phyloP scores from a whole-genome alignment of 2,329 filamentous ascomycete genomes.

The Dactylellina haptotyla region DNA sequence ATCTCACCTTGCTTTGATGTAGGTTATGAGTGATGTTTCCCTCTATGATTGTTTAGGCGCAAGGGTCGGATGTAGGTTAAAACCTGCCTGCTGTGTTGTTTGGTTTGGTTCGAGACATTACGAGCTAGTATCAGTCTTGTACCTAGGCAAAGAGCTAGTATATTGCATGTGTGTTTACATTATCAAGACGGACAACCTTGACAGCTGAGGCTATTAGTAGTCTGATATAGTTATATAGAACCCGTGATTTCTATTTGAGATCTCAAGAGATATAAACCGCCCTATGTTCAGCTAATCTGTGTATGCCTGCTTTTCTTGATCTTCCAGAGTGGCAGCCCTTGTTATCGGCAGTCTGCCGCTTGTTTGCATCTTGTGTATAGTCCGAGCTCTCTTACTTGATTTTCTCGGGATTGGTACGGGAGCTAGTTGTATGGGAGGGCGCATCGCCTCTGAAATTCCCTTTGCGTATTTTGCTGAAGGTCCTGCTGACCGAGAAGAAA shows the following conservation, averaged over 20 bases:
- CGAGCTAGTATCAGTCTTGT: no score
- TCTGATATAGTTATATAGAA: no score
- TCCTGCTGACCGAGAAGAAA: conserved; percentile 15
- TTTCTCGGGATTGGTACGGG: conserved; percentile 26
- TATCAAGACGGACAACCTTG: background rate
- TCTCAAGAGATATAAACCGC: no score
- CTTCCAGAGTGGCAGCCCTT: no score
- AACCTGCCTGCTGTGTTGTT: no score
- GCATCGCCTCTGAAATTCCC: conserved; percentile 1
- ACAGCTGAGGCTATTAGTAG: background rate
- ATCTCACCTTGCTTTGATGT: conserved; percentile 55
- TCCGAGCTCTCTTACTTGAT: conserved; percentile 12
- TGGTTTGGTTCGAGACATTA: no score
- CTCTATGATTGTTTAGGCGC: conserved; percentile 21
- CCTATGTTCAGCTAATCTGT: no score
- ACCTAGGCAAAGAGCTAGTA: no score
- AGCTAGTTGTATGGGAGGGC: conserved; percentile 12
- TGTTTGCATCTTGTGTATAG: background rate
- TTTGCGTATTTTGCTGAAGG: conserved; percentile 32
- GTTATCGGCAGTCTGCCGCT: no score
- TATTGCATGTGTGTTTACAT: no score
- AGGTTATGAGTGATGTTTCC: conserved; percentile 1
- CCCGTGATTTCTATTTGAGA: no score
- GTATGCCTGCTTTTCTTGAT: no score
- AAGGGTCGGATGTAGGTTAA: background rate